A percentile compares a stretch with the other conserved stretches of the same genome.
These are phyloP conservation scores for Eutrema yunnanense DNA, from an alignment of 345 rosid species.

Conservation along the genomic window DNA sequence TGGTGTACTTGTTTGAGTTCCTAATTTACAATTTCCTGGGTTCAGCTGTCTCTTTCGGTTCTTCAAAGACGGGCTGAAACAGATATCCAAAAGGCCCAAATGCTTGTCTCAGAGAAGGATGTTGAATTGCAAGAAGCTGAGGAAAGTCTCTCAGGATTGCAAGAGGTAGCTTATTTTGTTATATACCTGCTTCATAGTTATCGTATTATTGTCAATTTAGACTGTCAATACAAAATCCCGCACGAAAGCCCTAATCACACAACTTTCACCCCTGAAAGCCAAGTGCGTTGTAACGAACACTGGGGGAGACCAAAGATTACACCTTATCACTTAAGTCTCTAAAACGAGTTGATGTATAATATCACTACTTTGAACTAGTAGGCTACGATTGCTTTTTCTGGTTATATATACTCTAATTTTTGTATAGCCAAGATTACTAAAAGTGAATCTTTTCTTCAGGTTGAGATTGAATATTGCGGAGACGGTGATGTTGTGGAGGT, in stretches of 20 bases:
- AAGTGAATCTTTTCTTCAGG: constrained; percentile 35
- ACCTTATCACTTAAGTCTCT: neutral
- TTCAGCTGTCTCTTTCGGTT: constrained; percentile 53
- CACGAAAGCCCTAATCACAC: neutral
- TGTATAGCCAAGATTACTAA: neutral
- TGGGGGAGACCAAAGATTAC: neutral
- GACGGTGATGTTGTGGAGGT: constrained; percentile 87
- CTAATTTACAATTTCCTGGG: constrained; percentile 9
- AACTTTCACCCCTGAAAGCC: neutral
- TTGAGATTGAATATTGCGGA: constrained; percentile 62
- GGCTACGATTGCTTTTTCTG: neutral
- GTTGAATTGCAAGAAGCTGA: constrained; percentile 72
- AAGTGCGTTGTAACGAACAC: neutral
- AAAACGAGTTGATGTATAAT: neutral
- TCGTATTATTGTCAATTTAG: neutral
- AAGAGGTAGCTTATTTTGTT: constrained; percentile 47
- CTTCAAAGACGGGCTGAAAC: constrained; percentile 70
- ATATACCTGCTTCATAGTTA: neutral
- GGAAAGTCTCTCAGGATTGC: constrained; percentile 72
- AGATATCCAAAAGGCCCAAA: constrained; percentile 68
- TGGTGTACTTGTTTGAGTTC: neutral
- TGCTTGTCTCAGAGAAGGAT: constrained; percentile 63
- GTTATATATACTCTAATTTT: neutral
- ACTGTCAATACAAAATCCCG: neutral
- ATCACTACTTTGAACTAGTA: neutral